Base-by-base conservation (phyloP, 2,329 filamentous ascomycete species). In the Thermomyces lanuginosus region DNA sequence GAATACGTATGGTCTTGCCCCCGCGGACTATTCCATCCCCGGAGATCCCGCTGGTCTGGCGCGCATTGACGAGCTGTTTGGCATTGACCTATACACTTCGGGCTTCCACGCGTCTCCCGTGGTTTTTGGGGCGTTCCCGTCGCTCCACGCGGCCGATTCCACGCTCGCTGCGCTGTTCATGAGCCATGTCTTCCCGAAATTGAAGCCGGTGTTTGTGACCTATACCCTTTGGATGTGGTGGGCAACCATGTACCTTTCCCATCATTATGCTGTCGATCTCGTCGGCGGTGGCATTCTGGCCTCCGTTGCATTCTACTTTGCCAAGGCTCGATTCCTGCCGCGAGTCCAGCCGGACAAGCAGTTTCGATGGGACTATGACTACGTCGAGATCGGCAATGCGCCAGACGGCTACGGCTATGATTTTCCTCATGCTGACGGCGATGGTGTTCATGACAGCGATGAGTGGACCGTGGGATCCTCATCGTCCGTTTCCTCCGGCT, bases 191-290 rank as follows among this genome's bases (percentile, higher is more conserved):
- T 93, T 95, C 63, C 86, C 86, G 4, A 72, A 71, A 34, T 67
- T 91, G 39, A 73, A 78, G 39, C 72, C 76, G 8, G 56, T 89
- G 28, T 92, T 91, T 55, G 68, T 84, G 36, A 64, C 69, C 37
- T 95, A 93, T 54, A 77, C 78, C 22, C 68, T 78, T 48, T 93
- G 86, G 86, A 74, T 93, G 44, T 93, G 83, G 80, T 95, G 86
- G 83, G 79, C 84, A 8, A 95, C 86, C 40, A 92, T 95, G 82
- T 93, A 95, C 49, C 69, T 95, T 27, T 91, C 81, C 45, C 86
- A 95, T 56, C 86, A 95, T 59, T 95, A 95, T 49, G 86, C 84
- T 16, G 78, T 95, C 21, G 86, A 95, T 51, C 64, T 95, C 26
- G 81, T 93, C 14, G 81, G 70, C 18, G 86, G 86, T 40, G 82